Evolutionary conservation across 78 protist genomes (phyloP).

Genomic region (Protostelium mycophagum): DNA sequence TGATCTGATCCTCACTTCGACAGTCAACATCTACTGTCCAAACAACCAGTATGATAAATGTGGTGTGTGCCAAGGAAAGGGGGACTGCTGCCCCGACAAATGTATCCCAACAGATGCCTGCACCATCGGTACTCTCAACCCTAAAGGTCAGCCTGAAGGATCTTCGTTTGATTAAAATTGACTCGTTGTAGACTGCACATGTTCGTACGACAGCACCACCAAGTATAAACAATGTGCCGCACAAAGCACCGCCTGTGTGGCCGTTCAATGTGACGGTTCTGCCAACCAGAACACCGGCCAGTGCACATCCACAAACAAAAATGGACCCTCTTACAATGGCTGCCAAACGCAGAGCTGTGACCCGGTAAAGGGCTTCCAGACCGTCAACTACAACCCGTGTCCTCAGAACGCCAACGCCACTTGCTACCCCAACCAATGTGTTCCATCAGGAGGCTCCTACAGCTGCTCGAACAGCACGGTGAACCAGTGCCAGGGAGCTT

Average conservation of each 20-base stretch:
- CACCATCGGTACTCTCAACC: neutral
- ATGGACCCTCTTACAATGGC: neutral
- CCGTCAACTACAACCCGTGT: neutral
- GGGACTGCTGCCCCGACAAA: neutral
- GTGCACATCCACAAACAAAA: neutral
- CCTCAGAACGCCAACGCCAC: neutral
- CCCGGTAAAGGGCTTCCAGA: neutral
- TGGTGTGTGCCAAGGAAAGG: constrained; percentile 15
- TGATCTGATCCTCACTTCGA: neutral
- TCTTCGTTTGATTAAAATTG: neutral
- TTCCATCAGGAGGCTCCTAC: neutral
- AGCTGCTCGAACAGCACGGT: neutral
- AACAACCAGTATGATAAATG: constrained; percentile 4
- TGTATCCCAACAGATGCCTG: neutral
- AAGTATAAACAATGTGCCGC: neutral
- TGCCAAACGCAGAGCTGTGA: neutral
- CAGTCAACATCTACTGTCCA: constrained; percentile 1
- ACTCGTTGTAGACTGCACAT: neutral
- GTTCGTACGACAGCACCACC: neutral
- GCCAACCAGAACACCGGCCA: neutral
- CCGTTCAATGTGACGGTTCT: neutral
- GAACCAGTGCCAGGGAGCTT: neutral
- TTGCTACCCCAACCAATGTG: neutral
- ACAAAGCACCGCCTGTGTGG: too few relatives aligned
- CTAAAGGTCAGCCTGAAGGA: too few relatives aligned